These are phyloP conservation scores for Microglena sp. DNA, from an alignment of 139 green algal genomes.

Conservation along the genomic window DNA sequence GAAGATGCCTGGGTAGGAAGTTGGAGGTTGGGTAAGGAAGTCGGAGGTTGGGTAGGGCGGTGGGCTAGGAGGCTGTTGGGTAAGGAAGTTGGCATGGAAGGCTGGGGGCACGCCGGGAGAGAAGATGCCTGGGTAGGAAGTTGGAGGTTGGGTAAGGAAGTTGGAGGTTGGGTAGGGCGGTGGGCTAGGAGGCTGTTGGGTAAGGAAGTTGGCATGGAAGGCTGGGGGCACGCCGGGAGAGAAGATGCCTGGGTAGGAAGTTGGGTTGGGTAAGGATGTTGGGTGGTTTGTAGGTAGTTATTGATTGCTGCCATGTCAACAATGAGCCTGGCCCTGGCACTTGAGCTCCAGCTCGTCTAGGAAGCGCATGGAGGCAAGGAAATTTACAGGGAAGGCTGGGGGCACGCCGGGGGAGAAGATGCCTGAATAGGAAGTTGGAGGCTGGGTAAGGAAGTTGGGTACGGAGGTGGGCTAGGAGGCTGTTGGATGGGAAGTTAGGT, in stretches of 20 bases:
- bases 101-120: conserved; percentile 65
- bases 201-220: conserved; percentile 83
- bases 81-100: conserved; percentile 82
- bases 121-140: conserved; percentile 40
- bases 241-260: conserved; percentile 40
- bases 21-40: too few relatives aligned
- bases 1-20: conserved; percentile 37
- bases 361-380: conserved; percentile 31
- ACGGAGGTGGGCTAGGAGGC: not conserved
- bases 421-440: conserved; percentile 25
- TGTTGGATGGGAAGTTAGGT: not conserved
- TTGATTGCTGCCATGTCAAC: too few relatives aligned
- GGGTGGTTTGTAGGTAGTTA: too few relatives aligned
- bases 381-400: conserved; percentile 74
- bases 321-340: conserved; percentile 29
- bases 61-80: conserved; percentile 14
- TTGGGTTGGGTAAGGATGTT: too few relatives aligned
- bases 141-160: conserved; percentile 75
- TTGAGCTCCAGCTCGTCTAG: conserved; percentile 14
- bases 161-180: conserved; percentile 73
- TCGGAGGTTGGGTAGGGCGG: too few relatives aligned
- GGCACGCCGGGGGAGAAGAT: conserved; percentile 80
- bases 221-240: conserved; percentile 65
- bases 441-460: not conserved
- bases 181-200: conserved; percentile 46